Evolutionary conservation across 257 asterid species (phyloP), one percentile per base, ranked within the genome.

Genomic region (Paraleonurus japonicus): DNA sequence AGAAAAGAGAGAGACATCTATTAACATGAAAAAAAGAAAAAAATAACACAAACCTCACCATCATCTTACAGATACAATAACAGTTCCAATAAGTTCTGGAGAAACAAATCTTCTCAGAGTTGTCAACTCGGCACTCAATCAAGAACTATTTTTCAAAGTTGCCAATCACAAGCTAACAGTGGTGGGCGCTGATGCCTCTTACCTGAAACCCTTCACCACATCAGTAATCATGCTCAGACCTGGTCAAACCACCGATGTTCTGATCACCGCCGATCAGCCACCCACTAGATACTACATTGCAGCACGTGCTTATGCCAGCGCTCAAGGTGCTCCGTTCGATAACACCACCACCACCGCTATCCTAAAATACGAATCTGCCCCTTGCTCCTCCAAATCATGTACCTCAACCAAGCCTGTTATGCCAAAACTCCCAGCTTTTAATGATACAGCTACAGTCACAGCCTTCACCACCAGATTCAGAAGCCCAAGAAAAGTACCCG

Each of bases 301-400:
- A 0, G 95, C 92, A n/a, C 87, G 92, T 0, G 97, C 98, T 53
- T 94, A 94, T 15, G 95, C 95, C 13, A 89, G 95, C 41, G 97
- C 91, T 35, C 97, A 87, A 78, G 87, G 87, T 7, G 93, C 90
- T 4, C 92, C 96, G 0, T 91, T 94, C 61, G 97, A 90, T 76
- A 94, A 91, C 69, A 94, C 97, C 27, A 91, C 98, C 78, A 82
- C 96, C 74, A 94, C 98, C 22, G 96, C 98, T 72, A 82, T 94
- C 47, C 89, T 94, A 12, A 81, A 91, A 30, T 94, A 94, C 80
- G 74, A 82, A 59, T 66, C 85, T 13, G 82, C 87, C 17, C 77
- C 87, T 0, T 86, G 95, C 80, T 76, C 85, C 19, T 82, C 84
- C 15, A 87, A 85, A 50, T n/a, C 54, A 4, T 65, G 86, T 16